Evolutionary conservation across 768 basidiomycete genomes (phyloP).

Genomic region (Hypholoma fasciculare): DNA sequence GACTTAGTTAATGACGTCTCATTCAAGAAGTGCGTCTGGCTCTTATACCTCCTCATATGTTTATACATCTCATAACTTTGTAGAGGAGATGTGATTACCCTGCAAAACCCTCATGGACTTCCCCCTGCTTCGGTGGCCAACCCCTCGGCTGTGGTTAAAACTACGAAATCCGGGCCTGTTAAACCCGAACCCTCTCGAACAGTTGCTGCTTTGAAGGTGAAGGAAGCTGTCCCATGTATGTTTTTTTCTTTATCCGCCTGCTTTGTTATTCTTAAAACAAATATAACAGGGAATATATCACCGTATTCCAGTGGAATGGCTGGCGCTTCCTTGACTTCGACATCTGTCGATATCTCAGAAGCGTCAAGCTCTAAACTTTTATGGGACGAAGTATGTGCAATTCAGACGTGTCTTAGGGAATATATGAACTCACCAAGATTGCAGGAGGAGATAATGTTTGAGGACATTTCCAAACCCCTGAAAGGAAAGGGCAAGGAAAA

Average conservation of each 20-base stretch:
- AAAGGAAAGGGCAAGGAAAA: constrained; percentile 94
- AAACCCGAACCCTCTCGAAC: constrained; percentile 34
- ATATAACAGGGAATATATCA: constrained; percentile 76
- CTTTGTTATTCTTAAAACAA: background rate
- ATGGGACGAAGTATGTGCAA: constrained; percentile 80
- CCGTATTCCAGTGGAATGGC: constrained; percentile 88
- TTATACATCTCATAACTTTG: constrained; percentile 4
- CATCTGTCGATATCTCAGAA: constrained; percentile 77
- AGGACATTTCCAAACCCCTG: constrained; percentile 77
- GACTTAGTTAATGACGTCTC: constrained; percentile 86
- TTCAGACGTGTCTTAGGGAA: background rate
- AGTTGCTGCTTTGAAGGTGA: constrained; percentile 44
- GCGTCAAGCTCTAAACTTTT: constrained; percentile 71
- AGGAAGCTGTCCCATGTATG: constrained; percentile 54
- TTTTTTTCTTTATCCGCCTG: background rate
- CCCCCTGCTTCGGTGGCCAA: constrained; percentile 51
- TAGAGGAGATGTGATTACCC: constrained; percentile 88
- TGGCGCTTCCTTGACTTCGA: constrained; percentile 93
- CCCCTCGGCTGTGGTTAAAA: constrained; percentile 27
- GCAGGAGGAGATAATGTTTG: constrained; percentile 97
- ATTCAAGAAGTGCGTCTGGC: constrained; percentile 70
- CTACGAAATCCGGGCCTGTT: constrained; percentile 25
- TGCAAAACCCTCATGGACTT: constrained; percentile 88
- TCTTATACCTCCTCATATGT: background rate
- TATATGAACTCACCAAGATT: background rate